Percentiles rank a stretch among this genome's conserved stretches.
phyloP scores from a whole-genome alignment of 106 monocot genomes.

The Allium cepa region DNA sequence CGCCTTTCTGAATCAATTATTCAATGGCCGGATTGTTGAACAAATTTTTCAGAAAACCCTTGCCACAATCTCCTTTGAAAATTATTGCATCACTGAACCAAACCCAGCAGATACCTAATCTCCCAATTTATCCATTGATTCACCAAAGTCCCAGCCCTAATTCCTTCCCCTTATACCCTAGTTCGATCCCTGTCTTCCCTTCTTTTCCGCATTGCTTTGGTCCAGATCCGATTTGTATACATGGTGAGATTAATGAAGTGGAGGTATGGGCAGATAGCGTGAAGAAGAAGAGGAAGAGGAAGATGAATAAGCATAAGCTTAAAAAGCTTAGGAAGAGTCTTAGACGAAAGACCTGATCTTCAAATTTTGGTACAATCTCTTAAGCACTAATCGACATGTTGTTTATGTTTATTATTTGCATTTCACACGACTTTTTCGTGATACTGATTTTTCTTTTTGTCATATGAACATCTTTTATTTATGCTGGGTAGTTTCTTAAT shows the following conservation, averaged over 20 bases:
- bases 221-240: constrained; percentile 4
- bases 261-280: constrained; percentile 56
- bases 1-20: too few species aligned
- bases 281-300: constrained; percentile 70
- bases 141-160: neutral
- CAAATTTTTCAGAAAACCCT: constrained; percentile 12
- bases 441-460: too few species aligned
- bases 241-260: neutral
- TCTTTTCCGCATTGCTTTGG: constrained; percentile 17
- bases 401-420: too few species aligned
- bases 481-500: too few species aligned
- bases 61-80: constrained; percentile 8
- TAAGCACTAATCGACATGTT: too few species aligned
- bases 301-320: constrained; percentile 73
- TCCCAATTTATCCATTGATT: neutral
- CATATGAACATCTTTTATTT: too few species aligned
- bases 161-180: neutral
- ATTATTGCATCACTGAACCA: neutral
- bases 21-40: constrained; percentile 20
- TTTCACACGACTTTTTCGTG: too few species aligned
- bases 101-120: neutral
- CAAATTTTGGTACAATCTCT: neutral
- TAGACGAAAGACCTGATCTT: constrained; percentile 24
- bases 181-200: constrained; percentile 5
- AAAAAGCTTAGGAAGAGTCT: constrained; percentile 50